phyloP scores from a whole-genome alignment of 352 stramenopile genomes.

The Pythium angustatum region DNA sequence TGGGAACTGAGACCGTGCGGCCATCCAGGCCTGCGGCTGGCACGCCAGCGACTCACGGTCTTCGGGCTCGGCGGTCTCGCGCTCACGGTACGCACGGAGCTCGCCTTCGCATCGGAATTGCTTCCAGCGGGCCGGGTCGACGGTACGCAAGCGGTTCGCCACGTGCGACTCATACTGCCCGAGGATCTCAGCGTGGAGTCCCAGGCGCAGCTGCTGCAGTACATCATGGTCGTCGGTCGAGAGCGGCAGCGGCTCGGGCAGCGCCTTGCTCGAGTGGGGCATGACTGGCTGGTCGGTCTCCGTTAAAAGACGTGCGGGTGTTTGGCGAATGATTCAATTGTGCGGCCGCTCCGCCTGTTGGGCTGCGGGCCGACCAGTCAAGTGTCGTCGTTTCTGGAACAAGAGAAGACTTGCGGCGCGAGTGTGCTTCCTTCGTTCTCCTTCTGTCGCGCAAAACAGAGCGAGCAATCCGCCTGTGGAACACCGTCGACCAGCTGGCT shows the following conservation, averaged over 20 bases:
- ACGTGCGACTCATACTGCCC: constrained; percentile 33
- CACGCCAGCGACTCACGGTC: background rate
- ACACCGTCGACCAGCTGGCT: background rate
- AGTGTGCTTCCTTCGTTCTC: too few relatives aligned
- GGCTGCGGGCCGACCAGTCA: too few relatives aligned
- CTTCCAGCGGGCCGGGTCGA: constrained; percentile 44
- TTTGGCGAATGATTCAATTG: too few relatives aligned
- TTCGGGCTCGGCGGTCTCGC: constrained; percentile 4
- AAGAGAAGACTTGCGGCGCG: too few relatives aligned
- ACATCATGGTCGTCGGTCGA: constrained; percentile 1
- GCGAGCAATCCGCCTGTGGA: background rate
- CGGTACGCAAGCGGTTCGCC: constrained; percentile 5
- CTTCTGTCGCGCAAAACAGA: background rate
- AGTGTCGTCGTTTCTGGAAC: too few relatives aligned
- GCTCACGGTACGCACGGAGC: constrained; percentile 40
- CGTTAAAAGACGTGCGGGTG: too few relatives aligned
- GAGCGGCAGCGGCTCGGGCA: constrained; percentile 1
- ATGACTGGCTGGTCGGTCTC: too few relatives aligned
- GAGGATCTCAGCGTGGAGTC: constrained; percentile 29
- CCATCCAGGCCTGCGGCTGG: constrained; percentile 12
- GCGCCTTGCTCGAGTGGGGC: background rate
- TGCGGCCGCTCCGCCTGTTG: too few relatives aligned
- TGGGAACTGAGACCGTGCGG: background rate
- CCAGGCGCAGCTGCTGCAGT: constrained; percentile 5
- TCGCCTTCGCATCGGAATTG: constrained; percentile 38